Evolutionary conservation across 1,284 basidiomycete genomes (phyloP).

Genomic region (Naganishia albida): DNA sequence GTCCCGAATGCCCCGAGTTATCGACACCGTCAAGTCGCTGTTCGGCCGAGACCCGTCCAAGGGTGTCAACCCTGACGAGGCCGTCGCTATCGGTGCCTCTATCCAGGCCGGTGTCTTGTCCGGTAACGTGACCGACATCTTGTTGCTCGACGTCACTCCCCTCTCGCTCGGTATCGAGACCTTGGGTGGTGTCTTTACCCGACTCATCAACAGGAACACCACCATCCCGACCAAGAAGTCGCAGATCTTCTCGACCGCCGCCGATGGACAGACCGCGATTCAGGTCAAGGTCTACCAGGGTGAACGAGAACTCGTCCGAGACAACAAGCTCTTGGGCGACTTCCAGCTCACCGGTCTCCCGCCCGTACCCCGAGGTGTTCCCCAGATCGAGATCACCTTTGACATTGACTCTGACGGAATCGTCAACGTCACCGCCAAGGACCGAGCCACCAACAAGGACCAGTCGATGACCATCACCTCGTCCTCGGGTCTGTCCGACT

Average conservation of each 20-base stretch:
- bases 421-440: slow-evolving; percentile 92
- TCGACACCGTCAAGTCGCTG: slow-evolving; percentile 86
- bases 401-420: slow-evolving; percentile 99
- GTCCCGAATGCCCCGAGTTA: slow-evolving; percentile 95
- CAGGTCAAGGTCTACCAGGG: slow-evolving; percentile 98
- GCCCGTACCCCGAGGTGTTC: slow-evolving; percentile 86
- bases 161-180: slow-evolving; percentile 94
- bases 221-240: slow-evolving; percentile 99
- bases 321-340: slow-evolving; percentile 99
- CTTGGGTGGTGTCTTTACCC: slow-evolving; percentile 97
- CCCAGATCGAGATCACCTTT: slow-evolving; percentile 98
- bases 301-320: slow-evolving; percentile 87
- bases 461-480: slow-evolving; percentile 86
- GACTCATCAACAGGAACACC: slow-evolving; percentile 90
- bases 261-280: slow-evolving; percentile 91
- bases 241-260: slow-evolving; percentile 96
- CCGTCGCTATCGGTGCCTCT: slow-evolving; percentile 87
- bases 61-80: slow-evolving; percentile 97
- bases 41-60: slow-evolving; percentile 96
- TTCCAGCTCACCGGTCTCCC: slow-evolving; percentile 98
- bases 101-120: slow-evolving; percentile 95
- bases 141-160: slow-evolving; percentile 63
- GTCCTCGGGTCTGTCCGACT: slow-evolving; percentile 92
- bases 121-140: slow-evolving; percentile 93
- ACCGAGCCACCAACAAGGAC: slow-evolving; percentile 97